Conservation (phyloP, 2,329 filamentous ascomycete genomes). For the Arthroderma sp. region DNA sequence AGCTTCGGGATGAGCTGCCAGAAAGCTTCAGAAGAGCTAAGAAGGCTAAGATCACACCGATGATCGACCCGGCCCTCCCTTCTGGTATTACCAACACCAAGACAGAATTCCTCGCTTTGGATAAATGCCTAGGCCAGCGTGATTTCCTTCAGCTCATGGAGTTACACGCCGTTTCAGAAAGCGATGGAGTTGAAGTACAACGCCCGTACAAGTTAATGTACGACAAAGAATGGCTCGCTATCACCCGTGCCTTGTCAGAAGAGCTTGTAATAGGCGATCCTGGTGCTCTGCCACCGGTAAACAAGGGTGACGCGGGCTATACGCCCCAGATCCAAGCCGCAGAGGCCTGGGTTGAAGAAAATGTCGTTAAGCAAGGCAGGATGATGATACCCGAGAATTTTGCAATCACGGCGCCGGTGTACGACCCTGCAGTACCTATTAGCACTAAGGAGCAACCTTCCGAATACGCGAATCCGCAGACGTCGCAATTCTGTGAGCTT, state of each 20-base stretch:
- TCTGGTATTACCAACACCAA: constrained; percentile 60
- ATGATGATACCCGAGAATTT: constrained; percentile 70
- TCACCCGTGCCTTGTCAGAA: constrained; percentile 65
- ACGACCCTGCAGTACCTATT: constrained; percentile 46
- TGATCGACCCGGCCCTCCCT: constrained; percentile 52
- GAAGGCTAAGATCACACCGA: constrained; percentile 22
- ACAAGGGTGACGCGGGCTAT: constrained; percentile 60
- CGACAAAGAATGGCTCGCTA: constrained; percentile 90
- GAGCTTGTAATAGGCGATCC: constrained; percentile 52
- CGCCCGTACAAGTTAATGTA: constrained; percentile 56
- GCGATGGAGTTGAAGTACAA: constrained; percentile 9
- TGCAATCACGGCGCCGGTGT: constrained; percentile 57
- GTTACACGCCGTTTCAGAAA: constrained; percentile 38
- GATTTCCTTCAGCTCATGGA: constrained; percentile 70
- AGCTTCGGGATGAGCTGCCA: constrained; percentile 60
- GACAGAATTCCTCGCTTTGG: constrained; percentile 76
- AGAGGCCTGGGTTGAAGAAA: constrained; percentile 64
- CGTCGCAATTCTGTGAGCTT: constrained; percentile 64
- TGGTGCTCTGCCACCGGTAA: constrained; percentile 38
- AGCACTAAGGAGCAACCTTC: constrained; percentile 50
- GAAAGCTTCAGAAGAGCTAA: constrained; percentile 51
- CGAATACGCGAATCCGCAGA: constrained; percentile 84
- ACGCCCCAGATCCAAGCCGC: constrained; percentile 53
- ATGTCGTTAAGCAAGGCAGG: constrained; percentile 51
- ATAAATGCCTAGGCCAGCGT: constrained; percentile 62